Evolutionary conservation across 169 alveolate species (phyloP), one percentile per base, ranked within the genome.

Genomic region (Plasmodium reichenowi): DNA sequence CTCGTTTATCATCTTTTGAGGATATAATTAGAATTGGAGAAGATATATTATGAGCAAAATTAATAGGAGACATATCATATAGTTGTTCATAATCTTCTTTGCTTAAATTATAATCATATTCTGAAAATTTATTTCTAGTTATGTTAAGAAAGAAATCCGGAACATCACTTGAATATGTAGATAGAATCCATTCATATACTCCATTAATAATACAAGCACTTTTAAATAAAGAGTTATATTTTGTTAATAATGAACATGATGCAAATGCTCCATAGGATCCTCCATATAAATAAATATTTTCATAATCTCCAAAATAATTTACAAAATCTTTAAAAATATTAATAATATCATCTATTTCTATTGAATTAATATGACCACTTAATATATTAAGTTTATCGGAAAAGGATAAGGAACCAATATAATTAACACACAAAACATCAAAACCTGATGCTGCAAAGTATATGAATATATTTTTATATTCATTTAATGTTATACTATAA

Each of bases 371-470:
- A 13, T 20, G 15, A 10, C 92, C 92, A 72, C 48, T 71, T 54
- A 86, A 8, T 38, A 72, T 58, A n/a, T 62, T 86, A 1, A 74
- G 75, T 29, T 70, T 70, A 17, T 70, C 70, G 2, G 86, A 59
- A 6, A 45, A 72, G 1, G 71, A 43, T 59, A 86, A 20, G 1
- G 92, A 71, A 1, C 92, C 92, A 9, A 72, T 52, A 60, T 86
- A 86, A 54, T 86, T 86, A 45, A 86, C 45, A 48, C 92, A 38
- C 2, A 86, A 26, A n/a, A 86, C 47, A 32, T 86, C 92, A 72
- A 86, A 86, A 13, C 92, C 92, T 10, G 88, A 86, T 29, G 92
- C 87, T 7, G 87, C 74, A 60, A 71, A 86, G 72, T 24, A 86
- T 8, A 86, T 72, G 26, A 71, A 86, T 3, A 72, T 32, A 60